A percentile compares a stretch with the other conserved stretches of the same genome.
Evolutionary conservation across 495 filamentous ascomycete genomes (phyloP).

Genomic region (Penicillium arizonense): DNA sequence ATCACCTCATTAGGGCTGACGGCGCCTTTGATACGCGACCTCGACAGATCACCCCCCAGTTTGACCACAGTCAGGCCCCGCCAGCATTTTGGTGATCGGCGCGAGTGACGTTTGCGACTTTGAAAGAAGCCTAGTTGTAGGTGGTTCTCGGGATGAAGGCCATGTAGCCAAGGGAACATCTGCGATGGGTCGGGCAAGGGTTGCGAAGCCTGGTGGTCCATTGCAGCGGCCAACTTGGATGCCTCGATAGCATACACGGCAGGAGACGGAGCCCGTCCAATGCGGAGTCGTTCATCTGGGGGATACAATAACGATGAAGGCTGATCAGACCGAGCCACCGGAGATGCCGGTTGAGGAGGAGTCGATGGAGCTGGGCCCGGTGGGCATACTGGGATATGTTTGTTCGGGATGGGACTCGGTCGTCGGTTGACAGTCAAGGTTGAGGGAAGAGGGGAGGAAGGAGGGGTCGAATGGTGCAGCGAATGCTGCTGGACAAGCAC

Average conservation of each 20-base stretch:
- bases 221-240: constrained; percentile 62
- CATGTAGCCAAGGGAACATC: constrained; percentile 98
- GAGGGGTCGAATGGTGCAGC: constrained; percentile 47
- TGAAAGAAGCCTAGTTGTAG: constrained; percentile 88
- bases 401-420: constrained; percentile 76
- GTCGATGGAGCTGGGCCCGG: constrained; percentile 64
- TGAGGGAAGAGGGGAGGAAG: constrained; percentile 37
- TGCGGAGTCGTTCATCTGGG: constrained; percentile 58
- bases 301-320: constrained; percentile 72
- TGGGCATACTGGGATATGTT: constrained; percentile 83
- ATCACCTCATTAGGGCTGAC: constrained; percentile 79
- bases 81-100: constrained; percentile 75
- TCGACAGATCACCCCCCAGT: constrained; percentile 73
- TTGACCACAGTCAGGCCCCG: constrained; percentile 86
- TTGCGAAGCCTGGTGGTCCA: constrained; percentile 72
- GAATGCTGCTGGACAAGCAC: constrained; percentile 49
- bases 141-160: constrained; percentile 84
- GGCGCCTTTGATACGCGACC: constrained; percentile 81
- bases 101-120: constrained; percentile 65
- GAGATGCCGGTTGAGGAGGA: constrained; percentile 50
- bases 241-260: constrained; percentile 74
- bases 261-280: constrained; percentile 49
- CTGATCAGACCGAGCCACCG: constrained; percentile 40
- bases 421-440: constrained; percentile 41
- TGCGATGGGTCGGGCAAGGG: constrained; percentile 76